Evolutionary conservation across 2,329 filamentous ascomycete species (phyloP), one percentile per base, ranked within the genome.

Genomic region (Furcasterigmium furcatum): DNA sequence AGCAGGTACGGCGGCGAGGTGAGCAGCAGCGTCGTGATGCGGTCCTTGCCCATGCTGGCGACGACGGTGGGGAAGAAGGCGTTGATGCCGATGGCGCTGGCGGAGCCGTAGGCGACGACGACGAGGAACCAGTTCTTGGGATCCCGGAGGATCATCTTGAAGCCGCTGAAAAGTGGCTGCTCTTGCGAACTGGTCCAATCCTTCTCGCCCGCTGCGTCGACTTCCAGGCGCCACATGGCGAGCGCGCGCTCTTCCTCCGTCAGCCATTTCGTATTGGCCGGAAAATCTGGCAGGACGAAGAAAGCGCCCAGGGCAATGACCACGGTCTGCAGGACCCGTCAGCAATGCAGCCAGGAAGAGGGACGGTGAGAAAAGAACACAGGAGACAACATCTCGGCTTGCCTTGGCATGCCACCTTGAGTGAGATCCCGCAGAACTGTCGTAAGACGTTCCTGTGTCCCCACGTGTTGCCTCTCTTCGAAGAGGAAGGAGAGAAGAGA

Each of bases 211-310:
- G 53, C 55, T 18, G 52, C 52, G 38, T 58, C 53, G 19, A 43
- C 27, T 30, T 55, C 38, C 10, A 55, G 35, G 2, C 52, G 54
- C 46, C 53, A 55, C 40, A 51, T 43, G n/a, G 56, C 56, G 22
- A 57, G 34, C 42, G 49, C 47, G 2, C 52, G 38, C 30, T 57
- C 54, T 27, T 52, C 45, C 2, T 52, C 49, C 7, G 52, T 51
- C 10, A 58, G 44, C 54, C 55, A 58, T 9, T 32, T 42, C 1
- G 56, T 59, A 20, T 52, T 58, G 25, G 54, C 41, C 2, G 85
- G 85, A 51, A 87, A 86, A 58, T 88, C 80, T 1, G 85, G 85
- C 13, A 90, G 67, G 24, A 88, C 64, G 53, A 79, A 81, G 57
- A 74, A 75, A 2, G 81, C 72, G 1, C 60, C 54, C 6, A 80